Conservation (phyloP, 139 green algal genomes). For the Trebouxia sp. region DNA sequence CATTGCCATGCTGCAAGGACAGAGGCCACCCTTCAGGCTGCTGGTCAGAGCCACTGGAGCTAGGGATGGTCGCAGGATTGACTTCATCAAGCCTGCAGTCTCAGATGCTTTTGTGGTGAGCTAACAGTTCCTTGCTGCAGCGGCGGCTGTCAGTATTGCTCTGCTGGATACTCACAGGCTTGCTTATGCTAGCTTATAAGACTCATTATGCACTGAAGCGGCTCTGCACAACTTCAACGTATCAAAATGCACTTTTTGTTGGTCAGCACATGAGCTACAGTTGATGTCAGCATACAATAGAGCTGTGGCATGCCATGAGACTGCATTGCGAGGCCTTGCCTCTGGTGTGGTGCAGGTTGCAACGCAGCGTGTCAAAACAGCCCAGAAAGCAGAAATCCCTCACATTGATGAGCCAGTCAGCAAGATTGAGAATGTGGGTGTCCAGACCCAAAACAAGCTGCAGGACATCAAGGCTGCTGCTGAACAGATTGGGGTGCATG, state of each 20-base stretch:
- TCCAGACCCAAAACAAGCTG: conserved; percentile 70
- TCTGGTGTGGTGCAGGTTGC: conserved; percentile 48
- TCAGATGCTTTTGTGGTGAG: conserved; percentile 67
- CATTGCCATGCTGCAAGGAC: conserved; percentile 59
- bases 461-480: conserved; percentile 57
- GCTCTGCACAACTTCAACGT: too few relatives aligned
- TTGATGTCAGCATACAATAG: too few relatives aligned
- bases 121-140: too few relatives aligned
- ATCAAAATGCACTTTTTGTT: too few relatives aligned
- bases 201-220: too few relatives aligned
- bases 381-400: conserved; percentile 62
- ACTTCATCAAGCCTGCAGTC: conserved; percentile 35
- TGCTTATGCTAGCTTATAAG: too few relatives aligned
- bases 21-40: conserved; percentile 61
- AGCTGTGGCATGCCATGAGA: too few relatives aligned
- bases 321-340: too few relatives aligned
- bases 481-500: conserved; percentile 39
- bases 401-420: conserved; percentile 59
- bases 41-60: conserved; percentile 24
- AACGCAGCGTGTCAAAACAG: conserved; percentile 59
- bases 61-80: background rate
- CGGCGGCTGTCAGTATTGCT: too few relatives aligned
- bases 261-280: too few relatives aligned
- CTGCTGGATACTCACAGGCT: too few relatives aligned
- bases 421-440: conserved; percentile 65